Conservation (phyloP, 306 rosid species). For the Casuarina equisetifolia region DNA sequence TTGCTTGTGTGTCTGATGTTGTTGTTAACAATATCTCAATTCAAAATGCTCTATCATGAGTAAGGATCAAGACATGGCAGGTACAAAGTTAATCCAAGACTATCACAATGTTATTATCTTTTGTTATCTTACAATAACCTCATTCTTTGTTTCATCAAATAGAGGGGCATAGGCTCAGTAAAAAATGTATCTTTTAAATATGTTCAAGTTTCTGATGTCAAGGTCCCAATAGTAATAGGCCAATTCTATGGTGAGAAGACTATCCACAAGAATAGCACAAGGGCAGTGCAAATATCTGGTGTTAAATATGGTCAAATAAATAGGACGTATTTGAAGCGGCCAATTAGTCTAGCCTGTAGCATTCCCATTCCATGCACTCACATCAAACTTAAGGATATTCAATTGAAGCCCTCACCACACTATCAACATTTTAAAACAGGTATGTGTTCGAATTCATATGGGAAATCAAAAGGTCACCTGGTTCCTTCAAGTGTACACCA, state of each 20-base stretch:
- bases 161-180: slow-evolving; percentile 91
- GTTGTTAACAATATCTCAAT: slow-evolving; percentile 62
- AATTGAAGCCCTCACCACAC: slow-evolving; percentile 51
- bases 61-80: slow-evolving; percentile 98
- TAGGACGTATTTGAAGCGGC: slow-evolving; percentile 62
- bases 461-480: slow-evolving; percentile 64
- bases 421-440: slow-evolving; percentile 40
- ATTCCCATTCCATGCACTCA: slow-evolving; percentile 70
- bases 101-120: neutral
- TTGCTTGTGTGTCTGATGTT: slow-evolving; percentile 84
- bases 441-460: slow-evolving; percentile 72
- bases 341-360: slow-evolving; percentile 82
- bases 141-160: neutral
- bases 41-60: slow-evolving; percentile 75
- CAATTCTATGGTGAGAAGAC: slow-evolving; percentile 85
- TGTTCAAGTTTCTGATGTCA: slow-evolving; percentile 66
- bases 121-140: neutral
- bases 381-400: slow-evolving; percentile 63
- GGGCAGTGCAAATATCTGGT: slow-evolving; percentile 58
- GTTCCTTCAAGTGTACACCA: slow-evolving; percentile 68
- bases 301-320: slow-evolving; percentile 56
- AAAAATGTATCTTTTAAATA: slow-evolving; percentile 85
- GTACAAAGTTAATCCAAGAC: slow-evolving; percentile 32
- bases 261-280: slow-evolving; percentile 73
- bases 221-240: slow-evolving; percentile 71